Evolutionary conservation across 208 protist genomes (phyloP).

Genomic region (Phytomonas serpens): DNA sequence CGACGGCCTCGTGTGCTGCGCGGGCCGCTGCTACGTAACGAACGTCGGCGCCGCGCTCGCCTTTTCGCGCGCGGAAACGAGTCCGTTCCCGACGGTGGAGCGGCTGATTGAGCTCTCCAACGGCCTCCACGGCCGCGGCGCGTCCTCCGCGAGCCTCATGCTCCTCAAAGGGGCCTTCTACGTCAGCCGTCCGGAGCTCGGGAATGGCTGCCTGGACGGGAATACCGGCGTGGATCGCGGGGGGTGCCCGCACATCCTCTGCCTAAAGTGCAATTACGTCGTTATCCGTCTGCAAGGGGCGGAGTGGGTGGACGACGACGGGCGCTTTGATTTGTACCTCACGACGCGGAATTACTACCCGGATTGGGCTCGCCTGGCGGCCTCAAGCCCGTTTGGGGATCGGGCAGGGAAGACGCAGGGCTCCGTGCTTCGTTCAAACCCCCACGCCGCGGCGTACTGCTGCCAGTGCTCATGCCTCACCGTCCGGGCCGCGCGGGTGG

Average conservation of each 20-base stretch:
- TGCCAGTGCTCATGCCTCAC: conserved; percentile 86
- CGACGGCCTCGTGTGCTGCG: conserved; percentile 25
- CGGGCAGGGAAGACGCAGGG: conserved; percentile 8
- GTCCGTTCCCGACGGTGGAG: neutral
- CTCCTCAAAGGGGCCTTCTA: conserved; percentile 47
- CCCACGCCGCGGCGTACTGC: conserved; percentile 60
- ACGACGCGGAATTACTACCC: conserved; percentile 84
- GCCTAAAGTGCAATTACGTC: conserved; percentile 64
- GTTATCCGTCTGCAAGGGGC: conserved; percentile 76
- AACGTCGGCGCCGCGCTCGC: conserved; percentile 22
- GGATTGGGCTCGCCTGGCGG: conserved; percentile 74
- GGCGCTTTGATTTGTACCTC: conserved; percentile 62
- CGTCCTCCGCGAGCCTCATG: neutral
- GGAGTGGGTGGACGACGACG: conserved; percentile 48
- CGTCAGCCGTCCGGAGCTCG: conserved; percentile 26
- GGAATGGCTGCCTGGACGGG: conserved; percentile 57
- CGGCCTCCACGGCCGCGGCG: neutral
- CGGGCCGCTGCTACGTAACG: conserved; percentile 54
- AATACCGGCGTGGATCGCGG: conserved; percentile 21
- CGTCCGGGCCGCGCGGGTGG: conserved; percentile 24
- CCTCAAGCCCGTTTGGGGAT: conserved; percentile 37
- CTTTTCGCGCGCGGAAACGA: neutral
- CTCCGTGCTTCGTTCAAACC: conserved; percentile 26
- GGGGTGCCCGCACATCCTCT: conserved; percentile 66
- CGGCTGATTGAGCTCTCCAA: neutral